Conservation (phyloP, 1,284 basidiomycete genomes). For the Ustilago esculenta region DNA sequence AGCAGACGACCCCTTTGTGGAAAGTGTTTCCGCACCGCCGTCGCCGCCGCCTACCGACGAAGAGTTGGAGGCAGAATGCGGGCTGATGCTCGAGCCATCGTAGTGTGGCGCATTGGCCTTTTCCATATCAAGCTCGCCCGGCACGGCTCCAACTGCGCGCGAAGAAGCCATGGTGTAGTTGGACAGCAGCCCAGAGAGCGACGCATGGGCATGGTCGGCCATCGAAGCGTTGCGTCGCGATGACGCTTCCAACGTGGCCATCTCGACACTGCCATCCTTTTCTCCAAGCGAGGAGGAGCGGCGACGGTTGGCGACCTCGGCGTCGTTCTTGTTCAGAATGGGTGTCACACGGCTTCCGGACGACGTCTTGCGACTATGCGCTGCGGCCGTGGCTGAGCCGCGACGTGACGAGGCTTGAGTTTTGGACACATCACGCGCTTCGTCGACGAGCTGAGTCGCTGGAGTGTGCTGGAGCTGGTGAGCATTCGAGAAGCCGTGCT, state of each 20-base stretch:
- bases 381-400: conserved; percentile 26
- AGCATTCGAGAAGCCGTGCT: neutral
- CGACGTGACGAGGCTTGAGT: too few species aligned
- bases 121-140: conserved; percentile 25
- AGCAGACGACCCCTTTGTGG: conserved; percentile 14
- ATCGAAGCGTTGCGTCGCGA: conserved; percentile 8
- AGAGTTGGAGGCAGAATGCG: conserved; percentile 25
- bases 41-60: conserved; percentile 9
- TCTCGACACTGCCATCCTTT: conserved; percentile 32
- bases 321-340: conserved; percentile 43
- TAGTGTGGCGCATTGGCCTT: conserved; percentile 13
- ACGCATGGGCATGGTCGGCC: too few species aligned
- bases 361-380: conserved; percentile 20
- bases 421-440: too few species aligned
- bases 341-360: conserved; percentile 17
- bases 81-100: conserved; percentile 17
- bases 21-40: conserved; percentile 11
- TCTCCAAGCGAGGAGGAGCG: conserved; percentile 36
- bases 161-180: conserved; percentile 37
- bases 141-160: conserved; percentile 9
- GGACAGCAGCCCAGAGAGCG: conserved; percentile 19
- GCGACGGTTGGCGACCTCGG: neutral
- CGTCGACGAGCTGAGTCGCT: too few species aligned
- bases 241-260: conserved; percentile 11
- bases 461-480: conserved; percentile 1